phyloP scores from a whole-genome alignment of 805 yeast species.

The Sungouiella blattae region DNA sequence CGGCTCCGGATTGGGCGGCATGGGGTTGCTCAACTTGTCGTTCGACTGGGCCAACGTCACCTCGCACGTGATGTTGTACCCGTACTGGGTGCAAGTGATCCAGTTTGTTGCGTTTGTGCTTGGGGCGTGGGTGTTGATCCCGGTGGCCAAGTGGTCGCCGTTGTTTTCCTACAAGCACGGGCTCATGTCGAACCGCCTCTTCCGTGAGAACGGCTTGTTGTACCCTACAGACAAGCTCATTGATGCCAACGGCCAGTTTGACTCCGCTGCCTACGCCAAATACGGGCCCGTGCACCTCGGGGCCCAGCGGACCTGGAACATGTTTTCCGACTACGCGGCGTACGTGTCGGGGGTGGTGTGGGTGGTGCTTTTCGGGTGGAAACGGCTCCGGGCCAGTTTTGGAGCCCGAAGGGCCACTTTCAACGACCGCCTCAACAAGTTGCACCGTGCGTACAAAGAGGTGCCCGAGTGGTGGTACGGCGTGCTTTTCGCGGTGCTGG shows the following conservation, averaged over 20 bases:
- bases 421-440: slow-evolving; percentile 43
- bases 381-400: slow-evolving; percentile 8
- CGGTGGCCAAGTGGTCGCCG: slow-evolving; percentile 45
- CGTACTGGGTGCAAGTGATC: slow-evolving; percentile 50
- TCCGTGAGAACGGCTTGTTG: slow-evolving; percentile 31
- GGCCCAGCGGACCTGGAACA: slow-evolving; percentile 47
- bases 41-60: slow-evolving; percentile 55
- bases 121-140: slow-evolving; percentile 49
- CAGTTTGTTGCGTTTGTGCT: slow-evolving; percentile 45
- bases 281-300: slow-evolving; percentile 48
- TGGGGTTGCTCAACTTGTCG: slow-evolving; percentile 47
- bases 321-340: slow-evolving; percentile 52
- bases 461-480: slow-evolving; percentile 46
- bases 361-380: slow-evolving; percentile 39
- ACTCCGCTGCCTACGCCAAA: slow-evolving; percentile 42
- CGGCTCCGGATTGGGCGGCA: slow-evolving; percentile 53
- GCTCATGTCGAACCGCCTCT: slow-evolving; percentile 45
- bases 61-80: slow-evolving; percentile 46
- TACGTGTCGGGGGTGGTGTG: slow-evolving; percentile 47
- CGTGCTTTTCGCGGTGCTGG: slow-evolving; percentile 31
- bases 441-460: slow-evolving; percentile 35
- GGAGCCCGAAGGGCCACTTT: slow-evolving; percentile 14
- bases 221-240: slow-evolving; percentile 44
- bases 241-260: slow-evolving; percentile 37
- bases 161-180: slow-evolving; percentile 31